Evolutionary conservation across 2,329 filamentous ascomycete species (phyloP).

Genomic region (Botrytis hyacinthi): DNA sequence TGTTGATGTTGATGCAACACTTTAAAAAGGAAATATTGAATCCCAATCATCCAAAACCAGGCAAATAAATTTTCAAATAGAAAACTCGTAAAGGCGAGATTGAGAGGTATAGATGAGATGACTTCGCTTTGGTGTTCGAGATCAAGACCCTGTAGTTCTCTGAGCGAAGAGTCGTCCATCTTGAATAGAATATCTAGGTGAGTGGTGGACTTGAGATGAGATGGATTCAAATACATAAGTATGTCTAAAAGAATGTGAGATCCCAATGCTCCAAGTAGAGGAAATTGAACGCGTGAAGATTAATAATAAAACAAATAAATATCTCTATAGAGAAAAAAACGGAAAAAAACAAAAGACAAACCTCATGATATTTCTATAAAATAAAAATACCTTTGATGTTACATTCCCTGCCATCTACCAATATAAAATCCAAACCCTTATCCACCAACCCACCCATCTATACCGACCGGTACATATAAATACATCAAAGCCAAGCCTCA

Average conservation of each 20-base stretch:
- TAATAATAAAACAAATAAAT: neutral
- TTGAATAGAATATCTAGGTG: neutral
- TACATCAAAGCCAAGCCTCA: neutral
- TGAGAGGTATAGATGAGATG: neutral
- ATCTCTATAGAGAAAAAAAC: neutral
- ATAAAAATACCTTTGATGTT: neutral
- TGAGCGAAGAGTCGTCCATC: neutral
- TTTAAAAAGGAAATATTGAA: slow-evolving; percentile 13
- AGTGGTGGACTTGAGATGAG: neutral
- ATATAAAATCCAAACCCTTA: neutral
- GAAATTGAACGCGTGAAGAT: neutral
- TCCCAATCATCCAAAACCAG: slow-evolving; percentile 6
- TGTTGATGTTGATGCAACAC: neutral
- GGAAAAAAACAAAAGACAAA: neutral
- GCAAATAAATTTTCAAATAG: neutral
- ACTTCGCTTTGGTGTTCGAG: neutral
- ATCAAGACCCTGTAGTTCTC: neutral
- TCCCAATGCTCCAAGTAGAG: neutral
- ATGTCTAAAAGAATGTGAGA: neutral
- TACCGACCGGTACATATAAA: neutral
- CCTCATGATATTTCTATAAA: neutral
- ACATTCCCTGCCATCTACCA: neutral
- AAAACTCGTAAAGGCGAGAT: slow-evolving; percentile 5
- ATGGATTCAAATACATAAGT: neutral
- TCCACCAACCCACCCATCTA: neutral